phyloP scores from a whole-genome alignment of 257 asterid genomes.

The Salvia splendens region DNA sequence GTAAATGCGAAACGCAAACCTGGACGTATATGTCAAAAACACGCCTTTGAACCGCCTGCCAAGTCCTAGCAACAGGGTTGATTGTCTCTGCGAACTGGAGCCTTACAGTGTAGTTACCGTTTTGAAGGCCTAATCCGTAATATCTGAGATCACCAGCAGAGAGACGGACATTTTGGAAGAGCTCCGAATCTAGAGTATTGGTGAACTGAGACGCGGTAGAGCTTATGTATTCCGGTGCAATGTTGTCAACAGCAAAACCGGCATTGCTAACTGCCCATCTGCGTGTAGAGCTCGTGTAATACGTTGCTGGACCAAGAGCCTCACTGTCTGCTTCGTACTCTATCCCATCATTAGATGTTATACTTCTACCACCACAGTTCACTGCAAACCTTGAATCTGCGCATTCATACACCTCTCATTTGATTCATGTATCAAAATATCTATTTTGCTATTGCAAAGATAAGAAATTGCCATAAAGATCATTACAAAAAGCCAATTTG shows the following conservation, averaged over 20 bases:
- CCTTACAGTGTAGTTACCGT: conserved; percentile 71
- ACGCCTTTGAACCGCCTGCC: conserved; percentile 74
- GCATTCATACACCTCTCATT: not conserved
- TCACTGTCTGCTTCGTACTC: conserved; percentile 53
- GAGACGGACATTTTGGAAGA: conserved; percentile 61
- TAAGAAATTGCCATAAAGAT: too few relatives aligned
- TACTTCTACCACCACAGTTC: conserved; percentile 73
- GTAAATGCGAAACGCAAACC: conserved; percentile 41
- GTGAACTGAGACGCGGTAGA: conserved; percentile 45
- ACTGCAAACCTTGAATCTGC: conserved; percentile 70
- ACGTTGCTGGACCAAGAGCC: conserved; percentile 75
- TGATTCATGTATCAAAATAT: too few relatives aligned
- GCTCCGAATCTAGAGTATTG: conserved; percentile 61
- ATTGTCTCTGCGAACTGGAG: conserved; percentile 68
- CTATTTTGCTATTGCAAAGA: too few relatives aligned
- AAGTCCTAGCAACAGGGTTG: conserved; percentile 42
- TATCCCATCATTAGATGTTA: conserved; percentile 40
- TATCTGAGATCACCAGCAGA: conserved; percentile 83
- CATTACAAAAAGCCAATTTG: too few relatives aligned
- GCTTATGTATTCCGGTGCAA: conserved; percentile 34
- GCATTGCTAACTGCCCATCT: conserved; percentile 86
- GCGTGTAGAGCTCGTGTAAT: conserved; percentile 35
- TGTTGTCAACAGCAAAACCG: conserved; percentile 49
- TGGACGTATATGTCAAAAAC: conserved; percentile 76
- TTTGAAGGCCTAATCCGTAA: conserved; percentile 80